These are phyloP conservation scores for Mallotus repandus DNA, from an alignment of 441 rosid species.

Conservation along the genomic window DNA sequence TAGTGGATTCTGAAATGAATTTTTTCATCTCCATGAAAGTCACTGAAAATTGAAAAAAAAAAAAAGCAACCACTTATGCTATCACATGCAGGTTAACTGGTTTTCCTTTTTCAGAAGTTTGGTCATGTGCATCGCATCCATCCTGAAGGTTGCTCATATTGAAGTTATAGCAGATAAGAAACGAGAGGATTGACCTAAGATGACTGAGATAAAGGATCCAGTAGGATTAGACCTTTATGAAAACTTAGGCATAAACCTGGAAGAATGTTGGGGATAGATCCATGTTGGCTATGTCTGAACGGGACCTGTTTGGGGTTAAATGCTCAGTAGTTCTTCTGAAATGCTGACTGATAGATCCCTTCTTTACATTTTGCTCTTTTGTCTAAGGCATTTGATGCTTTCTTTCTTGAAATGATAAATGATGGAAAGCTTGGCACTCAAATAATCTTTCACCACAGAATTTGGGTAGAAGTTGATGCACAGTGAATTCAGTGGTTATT, in stretches of 20 bases:
- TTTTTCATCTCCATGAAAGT: not conserved
- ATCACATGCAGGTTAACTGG: not conserved
- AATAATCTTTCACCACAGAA: not conserved
- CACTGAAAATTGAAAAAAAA: not conserved
- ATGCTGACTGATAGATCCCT: not conserved
- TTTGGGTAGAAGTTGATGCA: not conserved
- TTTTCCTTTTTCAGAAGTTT: not conserved
- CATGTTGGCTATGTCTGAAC: not conserved
- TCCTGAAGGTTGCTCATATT: not conserved
- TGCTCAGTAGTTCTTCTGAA: not conserved
- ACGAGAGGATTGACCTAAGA: not conserved
- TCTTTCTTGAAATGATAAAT: conserved; percentile 8
- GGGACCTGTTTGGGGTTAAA: not conserved
- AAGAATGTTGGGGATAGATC: not conserved
- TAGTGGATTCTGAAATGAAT: not conserved
- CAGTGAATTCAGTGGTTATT: not conserved
- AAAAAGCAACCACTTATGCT: not conserved
- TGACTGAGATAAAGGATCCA: not conserved
- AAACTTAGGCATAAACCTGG: not conserved
- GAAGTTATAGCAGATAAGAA: not conserved
- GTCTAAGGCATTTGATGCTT: not conserved
- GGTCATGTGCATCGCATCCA: not conserved
- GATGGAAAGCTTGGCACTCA: not conserved
- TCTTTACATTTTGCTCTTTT: not conserved
- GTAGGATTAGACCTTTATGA: not conserved